Evolutionary conservation across 768 basidiomycete species (phyloP).

Genomic region (Rhizopogon vesiculosus): DNA sequence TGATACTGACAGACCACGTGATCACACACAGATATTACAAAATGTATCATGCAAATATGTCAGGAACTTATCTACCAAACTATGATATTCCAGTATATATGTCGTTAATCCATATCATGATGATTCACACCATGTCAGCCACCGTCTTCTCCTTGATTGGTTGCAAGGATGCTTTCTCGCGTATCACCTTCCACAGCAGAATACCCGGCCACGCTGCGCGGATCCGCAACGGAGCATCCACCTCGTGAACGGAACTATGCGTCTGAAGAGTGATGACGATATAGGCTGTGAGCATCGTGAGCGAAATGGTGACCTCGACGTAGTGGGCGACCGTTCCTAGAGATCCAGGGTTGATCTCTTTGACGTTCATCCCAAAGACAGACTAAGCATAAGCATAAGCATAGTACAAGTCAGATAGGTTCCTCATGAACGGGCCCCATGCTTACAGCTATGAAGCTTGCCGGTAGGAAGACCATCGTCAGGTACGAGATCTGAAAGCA

Average conservation of each 20-base stretch:
- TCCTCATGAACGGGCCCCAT: background rate
- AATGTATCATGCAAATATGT: too few relatives aligned
- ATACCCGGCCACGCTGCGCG: slow-evolving; percentile 19
- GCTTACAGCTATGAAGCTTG: slow-evolving; percentile 37
- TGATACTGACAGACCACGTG: too few relatives aligned
- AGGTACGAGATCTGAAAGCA: slow-evolving; percentile 37
- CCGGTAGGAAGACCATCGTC: slow-evolving; percentile 59
- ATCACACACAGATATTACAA: too few relatives aligned
- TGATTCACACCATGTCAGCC: background rate
- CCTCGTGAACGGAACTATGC: slow-evolving; percentile 18
- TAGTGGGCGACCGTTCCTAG: slow-evolving; percentile 34
- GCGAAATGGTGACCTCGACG: slow-evolving; percentile 33
- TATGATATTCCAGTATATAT: too few relatives aligned
- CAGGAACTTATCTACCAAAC: too few relatives aligned
- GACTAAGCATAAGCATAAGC: slow-evolving; percentile 23
- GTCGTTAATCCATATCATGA: background rate
- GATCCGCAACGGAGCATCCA: slow-evolving; percentile 11
- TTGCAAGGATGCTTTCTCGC: background rate
- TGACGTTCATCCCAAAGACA: slow-evolving; percentile 55
- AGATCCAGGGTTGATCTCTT: slow-evolving; percentile 32
- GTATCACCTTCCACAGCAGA: background rate
- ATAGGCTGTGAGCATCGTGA: slow-evolving; percentile 51
- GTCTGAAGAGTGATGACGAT: slow-evolving; percentile 47
- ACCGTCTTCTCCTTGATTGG: background rate
- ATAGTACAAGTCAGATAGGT: background rate